Conservation (phyloP, 768 basidiomycete genomes). For the Tephrocybe sp. region DNA sequence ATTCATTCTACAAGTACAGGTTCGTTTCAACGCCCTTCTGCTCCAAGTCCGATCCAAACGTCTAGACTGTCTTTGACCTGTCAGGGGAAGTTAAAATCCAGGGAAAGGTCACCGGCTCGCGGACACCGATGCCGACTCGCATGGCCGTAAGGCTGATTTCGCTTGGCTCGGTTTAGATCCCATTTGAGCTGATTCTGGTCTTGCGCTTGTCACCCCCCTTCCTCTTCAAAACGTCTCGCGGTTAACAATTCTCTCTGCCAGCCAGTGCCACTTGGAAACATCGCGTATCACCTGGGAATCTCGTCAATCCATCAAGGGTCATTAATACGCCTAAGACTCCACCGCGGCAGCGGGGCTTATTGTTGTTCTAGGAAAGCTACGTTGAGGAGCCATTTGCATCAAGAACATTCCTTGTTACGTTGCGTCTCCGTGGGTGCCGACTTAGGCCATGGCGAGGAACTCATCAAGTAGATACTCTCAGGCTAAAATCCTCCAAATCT, state of each 20-base stretch:
- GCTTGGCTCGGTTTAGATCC: background rate
- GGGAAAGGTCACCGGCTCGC: background rate
- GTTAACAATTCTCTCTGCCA: background rate
- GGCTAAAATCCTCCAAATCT: background rate
- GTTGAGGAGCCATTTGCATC: background rate
- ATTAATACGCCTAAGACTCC: background rate
- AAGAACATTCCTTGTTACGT: background rate
- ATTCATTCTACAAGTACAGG: constrained; percentile 1
- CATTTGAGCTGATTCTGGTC: background rate
- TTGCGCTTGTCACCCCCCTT: background rate
- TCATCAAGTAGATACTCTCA: background rate
- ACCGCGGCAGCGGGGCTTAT: background rate
- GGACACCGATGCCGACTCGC: background rate
- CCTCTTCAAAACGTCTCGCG: background rate
- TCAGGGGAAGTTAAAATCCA: too few species aligned
- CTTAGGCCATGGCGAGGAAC: background rate
- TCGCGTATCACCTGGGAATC: background rate
- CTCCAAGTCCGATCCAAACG: background rate
- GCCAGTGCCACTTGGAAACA: too few species aligned
- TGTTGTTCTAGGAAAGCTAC: background rate
- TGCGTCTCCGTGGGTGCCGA: constrained; percentile 2
- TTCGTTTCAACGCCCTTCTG: background rate
- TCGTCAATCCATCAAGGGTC: background rate
- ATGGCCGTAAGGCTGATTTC: background rate
- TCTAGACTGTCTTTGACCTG: background rate